Evolutionary conservation across 2,329 filamentous ascomycete genomes (phyloP), one percentile per base, ranked within the genome.

Genomic region (Penicillium hesseltinei): DNA sequence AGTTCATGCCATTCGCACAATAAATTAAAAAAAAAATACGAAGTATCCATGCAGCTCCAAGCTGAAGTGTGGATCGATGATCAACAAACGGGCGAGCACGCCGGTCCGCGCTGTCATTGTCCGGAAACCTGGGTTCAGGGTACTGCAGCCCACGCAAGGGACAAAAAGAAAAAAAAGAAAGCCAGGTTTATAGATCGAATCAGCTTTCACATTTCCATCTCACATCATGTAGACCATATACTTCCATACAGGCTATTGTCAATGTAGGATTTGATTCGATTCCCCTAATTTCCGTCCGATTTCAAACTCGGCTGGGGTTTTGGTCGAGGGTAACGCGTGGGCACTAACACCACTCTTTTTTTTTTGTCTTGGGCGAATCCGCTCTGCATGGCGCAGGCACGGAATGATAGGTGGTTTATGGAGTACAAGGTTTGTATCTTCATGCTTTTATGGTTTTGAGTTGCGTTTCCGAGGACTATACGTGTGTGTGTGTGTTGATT

Each of bases 41-140:
- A 5, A 33, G 31, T 13, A 31, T 10, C 29, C 47, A 44, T 51
- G 39, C 25, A 51, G 17, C 17, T 9, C 15, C 17, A 29, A 56
- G 45, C 40, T 49, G 47, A 40, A 39, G 27, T 40, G 57, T 60
- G 57, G 59, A 35, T 60, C 53, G 56, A 54, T 53, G 63, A 66
- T 66, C 63, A 61, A 42, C 54, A 58, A 66, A 65, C 54, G 59
- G 61, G 57, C 52, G 42, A 61, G 35, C 27, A 50, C 55, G 54
- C 51, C 61, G 61, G 58, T 59, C 58, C 62, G 60, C 61, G 58
- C 56, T 65, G 58, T 57, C 58, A 62, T 42, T 35, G 31, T 46
- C 50, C 50, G 39, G 39, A 33, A 31, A 36, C 47, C 52, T 51
- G 51, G 38, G 35, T 43, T 43, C n/a, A 38, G 25, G 39, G 47